Evolutionary conservation across 2,329 filamentous ascomycete species (phyloP), one percentile per base, ranked within the genome.

Genomic region (Talaromyces sp.): DNA sequence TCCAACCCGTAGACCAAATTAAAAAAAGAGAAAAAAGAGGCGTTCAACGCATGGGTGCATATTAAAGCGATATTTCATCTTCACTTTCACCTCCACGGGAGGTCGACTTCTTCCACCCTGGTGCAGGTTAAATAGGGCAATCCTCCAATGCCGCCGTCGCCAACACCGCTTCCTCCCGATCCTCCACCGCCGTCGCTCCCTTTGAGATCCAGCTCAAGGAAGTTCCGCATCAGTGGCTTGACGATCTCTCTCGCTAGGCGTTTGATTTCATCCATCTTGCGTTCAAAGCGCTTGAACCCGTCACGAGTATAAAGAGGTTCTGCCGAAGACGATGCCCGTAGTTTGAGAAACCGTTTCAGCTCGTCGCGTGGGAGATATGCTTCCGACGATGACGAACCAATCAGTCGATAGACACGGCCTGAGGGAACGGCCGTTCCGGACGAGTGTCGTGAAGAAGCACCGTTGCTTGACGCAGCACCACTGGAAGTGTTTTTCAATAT

Each of bases 241-340:
- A 97, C 93, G 16, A 89, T 82, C 69, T 96, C 91, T 59, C 90
- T 83, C 6, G 93, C 94, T 71, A 94, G 84, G 61, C 85, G 84
- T 78, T 96, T 97, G 60, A 97, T 82, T 79, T 97, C 93, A 63
- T 96, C 92, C 67, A 97, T 84, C 61, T 92, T 85, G 70, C 90
- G 87, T 79, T 97, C 94, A 68, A 97, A 96, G 4, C 90, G 83
- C 64, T 89, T 86, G 56, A 97, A 76, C 65, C 91, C 94, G n/a
- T 97, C 93, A 18, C 93, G 84, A 52, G 85, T 91, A 77, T 97
- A 96, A 7, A 94, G 76, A 23, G 74, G 72, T 33, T 73, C 77
- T 0, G 95, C 89, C 4, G 76, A 68, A 7, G 65, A 64, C 5
- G 75, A 75, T 0, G 91, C 89, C 10, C 86, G 88, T 27, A 94